These are phyloP conservation scores for Lactarius hengduanensis DNA, from an alignment of 768 basidiomycete genomes.

Conservation along the genomic window DNA sequence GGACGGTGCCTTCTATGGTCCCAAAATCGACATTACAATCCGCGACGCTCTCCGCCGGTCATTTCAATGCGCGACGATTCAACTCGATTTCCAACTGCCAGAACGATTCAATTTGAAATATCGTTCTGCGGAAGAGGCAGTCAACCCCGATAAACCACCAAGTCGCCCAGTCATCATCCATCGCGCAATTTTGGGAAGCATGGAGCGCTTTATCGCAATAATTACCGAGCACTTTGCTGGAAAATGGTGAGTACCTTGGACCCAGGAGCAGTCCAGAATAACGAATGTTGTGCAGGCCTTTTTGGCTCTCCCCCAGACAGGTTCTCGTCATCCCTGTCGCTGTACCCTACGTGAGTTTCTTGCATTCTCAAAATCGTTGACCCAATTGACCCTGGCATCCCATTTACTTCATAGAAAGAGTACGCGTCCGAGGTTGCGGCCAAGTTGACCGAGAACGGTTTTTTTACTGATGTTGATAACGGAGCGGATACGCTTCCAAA, in stretches of 20 bases:
- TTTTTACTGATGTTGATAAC: constrained; percentile 92
- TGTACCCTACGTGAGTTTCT: constrained; percentile 69
- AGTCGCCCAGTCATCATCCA: constrained; percentile 96
- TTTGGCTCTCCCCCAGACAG: constrained; percentile 98
- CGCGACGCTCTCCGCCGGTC: constrained; percentile 88
- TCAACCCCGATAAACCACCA: constrained; percentile 52
- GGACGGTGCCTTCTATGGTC: constrained; percentile 99
- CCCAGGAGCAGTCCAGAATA: neutral
- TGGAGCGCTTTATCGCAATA: constrained; percentile 96
- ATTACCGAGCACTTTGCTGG: constrained; percentile 97
- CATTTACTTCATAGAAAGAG: constrained; percentile 58
- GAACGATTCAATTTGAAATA: constrained; percentile 95
- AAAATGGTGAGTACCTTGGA: constrained; percentile 67
- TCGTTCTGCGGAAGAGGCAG: constrained; percentile 70
- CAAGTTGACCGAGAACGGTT: constrained; percentile 61
- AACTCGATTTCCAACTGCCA: constrained; percentile 98
- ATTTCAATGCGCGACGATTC: constrained; percentile 98
- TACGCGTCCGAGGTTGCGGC: constrained; percentile 84
- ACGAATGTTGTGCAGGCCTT: constrained; percentile 60
- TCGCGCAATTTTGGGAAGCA: constrained; percentile 89
- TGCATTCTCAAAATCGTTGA: neutral
- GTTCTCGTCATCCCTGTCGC: constrained; percentile 94
- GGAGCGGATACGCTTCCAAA: constrained; percentile 90
- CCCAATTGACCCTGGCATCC: neutral
- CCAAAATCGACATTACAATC: constrained; percentile 98